These are phyloP conservation scores for Phytophthora boehmeriae DNA, from an alignment of 352 stramenopile species.

Conservation along the genomic window DNA sequence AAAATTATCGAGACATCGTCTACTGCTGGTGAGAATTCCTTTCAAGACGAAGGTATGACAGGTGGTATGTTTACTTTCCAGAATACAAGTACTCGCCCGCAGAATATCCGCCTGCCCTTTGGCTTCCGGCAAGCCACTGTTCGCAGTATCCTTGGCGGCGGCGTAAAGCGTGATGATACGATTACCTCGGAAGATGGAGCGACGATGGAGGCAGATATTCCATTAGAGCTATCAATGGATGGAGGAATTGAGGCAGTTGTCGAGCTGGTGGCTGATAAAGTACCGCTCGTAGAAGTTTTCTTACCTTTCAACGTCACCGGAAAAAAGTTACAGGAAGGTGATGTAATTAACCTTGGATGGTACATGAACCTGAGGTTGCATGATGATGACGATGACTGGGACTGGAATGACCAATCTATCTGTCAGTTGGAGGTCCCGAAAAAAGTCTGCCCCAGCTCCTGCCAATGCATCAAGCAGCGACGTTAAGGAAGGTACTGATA, in stretches of 20 bases:
- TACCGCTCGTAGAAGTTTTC: conserved; percentile 56
- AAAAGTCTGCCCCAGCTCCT: conserved; percentile 21
- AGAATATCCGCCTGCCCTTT: conserved; percentile 64
- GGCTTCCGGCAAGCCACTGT: conserved; percentile 70
- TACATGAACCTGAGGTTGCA: conserved; percentile 59
- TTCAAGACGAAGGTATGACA: conserved; percentile 21
- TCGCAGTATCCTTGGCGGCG: conserved; percentile 21
- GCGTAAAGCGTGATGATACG: conserved; percentile 7
- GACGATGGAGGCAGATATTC: neutral
- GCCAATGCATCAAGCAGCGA: conserved; percentile 12
- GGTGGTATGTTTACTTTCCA: conserved; percentile 63
- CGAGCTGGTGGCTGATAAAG: conserved; percentile 17
- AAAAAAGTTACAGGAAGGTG: conserved; percentile 59
- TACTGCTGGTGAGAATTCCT: conserved; percentile 5
- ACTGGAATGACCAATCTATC: conserved; percentile 57
- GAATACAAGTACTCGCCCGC: conserved; percentile 68
- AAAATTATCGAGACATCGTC: conserved; percentile 35
- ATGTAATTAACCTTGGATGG: conserved; percentile 59
- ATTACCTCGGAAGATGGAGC: neutral
- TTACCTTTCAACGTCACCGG: conserved; percentile 75
- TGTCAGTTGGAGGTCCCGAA: conserved; percentile 59
- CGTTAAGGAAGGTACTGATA: conserved; percentile 8
- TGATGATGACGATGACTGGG: conserved; percentile 58
- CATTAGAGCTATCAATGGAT: conserved; percentile 5
- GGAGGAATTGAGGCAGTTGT: conserved; percentile 4